Evolutionary conservation across 2,329 filamentous ascomycete species (phyloP), one percentile per base, ranked within the genome.

Genomic region (Colletotrichum tropicale): DNA sequence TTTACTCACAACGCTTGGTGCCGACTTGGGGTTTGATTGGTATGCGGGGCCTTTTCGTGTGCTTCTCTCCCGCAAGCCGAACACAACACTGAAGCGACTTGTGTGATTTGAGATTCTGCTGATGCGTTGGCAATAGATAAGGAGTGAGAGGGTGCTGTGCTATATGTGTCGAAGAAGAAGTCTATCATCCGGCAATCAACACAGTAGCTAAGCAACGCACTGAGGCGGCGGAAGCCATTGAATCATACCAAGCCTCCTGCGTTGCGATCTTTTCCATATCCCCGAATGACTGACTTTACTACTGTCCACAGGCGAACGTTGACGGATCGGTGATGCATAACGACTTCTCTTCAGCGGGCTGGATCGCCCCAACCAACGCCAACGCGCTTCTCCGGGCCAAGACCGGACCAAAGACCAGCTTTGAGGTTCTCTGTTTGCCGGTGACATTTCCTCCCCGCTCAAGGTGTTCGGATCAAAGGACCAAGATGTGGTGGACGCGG

Each of bases 391-490:
- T 24, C 62, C 38, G 60, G 48, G 15, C n/a, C 68, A 38, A 65
- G 26, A 21, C 32, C 12, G 21, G 21, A 56, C 24, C 28, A 55
- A 15, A 13, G 32, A 30, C 30, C 21, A n/a, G 6, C 9, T 21
- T n/a, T n/a, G 64, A 21, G 7, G 34, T n/a, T 55, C 28, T 34
- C 2, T 12, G 60, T 36, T 55, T 61, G 67, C 56, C 38, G 38
- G 38, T 43, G 38, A 43, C 38, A 52, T 52, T 21, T 52, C n/a
- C 58, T 71, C 21, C 32, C 43, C 15, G 30, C 38, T 62, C 24
- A 34, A 16, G 13, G 36, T 34, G 16, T 62, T 62, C 68, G 72
- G 72, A 36, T 75, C 68, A 71, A 71, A 62, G 72, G 68, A 71
- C 61, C 52, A 61, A n/a, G 38, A 73, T 24, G 18, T 38, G 15